Percentiles rank a stretch among this genome's conserved stretches.
phyloP scores from a whole-genome alignment of 441 rosid species.

The Flueggea neowawraea region DNA sequence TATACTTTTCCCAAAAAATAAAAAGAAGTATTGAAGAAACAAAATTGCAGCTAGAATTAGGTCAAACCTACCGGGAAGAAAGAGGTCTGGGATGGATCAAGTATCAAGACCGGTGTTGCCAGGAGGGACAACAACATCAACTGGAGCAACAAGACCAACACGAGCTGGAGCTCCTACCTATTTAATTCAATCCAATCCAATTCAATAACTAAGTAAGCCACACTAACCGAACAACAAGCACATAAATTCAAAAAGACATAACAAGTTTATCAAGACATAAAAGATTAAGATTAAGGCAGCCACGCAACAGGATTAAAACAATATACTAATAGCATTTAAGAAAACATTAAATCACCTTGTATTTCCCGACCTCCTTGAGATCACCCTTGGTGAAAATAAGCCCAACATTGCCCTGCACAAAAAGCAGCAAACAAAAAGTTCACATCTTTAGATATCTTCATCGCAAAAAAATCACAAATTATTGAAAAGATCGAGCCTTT shows the following conservation, averaged over 20 bases:
- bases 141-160: constrained; percentile 93
- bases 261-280: no score
- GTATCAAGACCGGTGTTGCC: constrained; percentile 92
- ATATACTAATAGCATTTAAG: background rate
- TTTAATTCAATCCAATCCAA: background rate
- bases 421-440: background rate
- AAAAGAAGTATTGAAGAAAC: no score
- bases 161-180: constrained; percentile 99
- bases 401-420: constrained; percentile 76
- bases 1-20: background rate
- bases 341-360: constrained; percentile 47
- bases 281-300: no score
- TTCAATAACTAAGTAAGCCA: background rate
- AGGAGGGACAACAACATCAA: constrained; percentile 94
- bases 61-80: constrained; percentile 63
- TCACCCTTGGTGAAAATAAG: constrained; percentile 90
- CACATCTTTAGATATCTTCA: background rate
- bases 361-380: constrained; percentile 91
- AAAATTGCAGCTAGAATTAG: no score
- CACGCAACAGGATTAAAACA: constrained; percentile 4
- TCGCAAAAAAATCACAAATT: background rate
- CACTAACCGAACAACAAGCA: background rate
- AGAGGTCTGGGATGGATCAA: constrained; percentile 92
- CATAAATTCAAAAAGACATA: background rate
- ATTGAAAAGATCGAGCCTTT: background rate